Evolutionary conservation across 306 rosid genomes (phyloP).

Genomic region (Pyrus pyrifolia): DNA sequence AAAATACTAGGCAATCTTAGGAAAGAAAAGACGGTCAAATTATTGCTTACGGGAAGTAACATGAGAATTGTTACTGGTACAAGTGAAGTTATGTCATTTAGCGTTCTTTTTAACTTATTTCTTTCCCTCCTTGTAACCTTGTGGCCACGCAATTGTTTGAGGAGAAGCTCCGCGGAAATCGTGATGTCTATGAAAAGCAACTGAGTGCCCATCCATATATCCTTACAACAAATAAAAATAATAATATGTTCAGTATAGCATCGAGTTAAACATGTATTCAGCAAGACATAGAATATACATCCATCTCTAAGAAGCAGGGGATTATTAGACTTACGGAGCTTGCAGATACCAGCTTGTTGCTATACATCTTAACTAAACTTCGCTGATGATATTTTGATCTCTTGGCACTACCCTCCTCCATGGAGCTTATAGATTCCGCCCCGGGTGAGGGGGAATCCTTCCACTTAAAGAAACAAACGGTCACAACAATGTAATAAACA

Average conservation of each 20-base stretch:
- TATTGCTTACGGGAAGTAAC: conserved; percentile 57
- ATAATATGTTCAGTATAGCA: conserved; percentile 16
- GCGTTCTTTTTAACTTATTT: conserved; percentile 41
- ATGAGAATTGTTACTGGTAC: conserved; percentile 58
- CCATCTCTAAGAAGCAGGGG: conserved; percentile 2
- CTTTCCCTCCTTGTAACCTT: conserved; percentile 44
- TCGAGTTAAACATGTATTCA: not conserved
- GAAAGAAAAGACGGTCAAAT: conserved; percentile 3
- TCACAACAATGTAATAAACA: not conserved
- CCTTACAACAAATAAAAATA: conserved; percentile 32
- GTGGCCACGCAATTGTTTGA: conserved; percentile 37
- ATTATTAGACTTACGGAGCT: conserved; percentile 39
- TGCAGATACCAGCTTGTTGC: conserved; percentile 41
- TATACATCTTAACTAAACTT: conserved; percentile 42
- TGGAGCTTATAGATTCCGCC: conserved; percentile 3
- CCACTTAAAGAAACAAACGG: not conserved
- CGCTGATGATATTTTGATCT: conserved; percentile 17
- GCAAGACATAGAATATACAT: not conserved
- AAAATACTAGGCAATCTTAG: not conserved
- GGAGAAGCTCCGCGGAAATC: conserved; percentile 36
- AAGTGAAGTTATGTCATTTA: conserved; percentile 39
- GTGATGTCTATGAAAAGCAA: conserved; percentile 53
- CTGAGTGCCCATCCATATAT: conserved; percentile 52
- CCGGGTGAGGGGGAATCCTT: conserved; percentile 27
- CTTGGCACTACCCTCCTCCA: conserved; percentile 13